phyloP scores from a whole-genome alignment of 2,329 filamentous ascomycete genomes.

The Fusarium sp. region DNA sequence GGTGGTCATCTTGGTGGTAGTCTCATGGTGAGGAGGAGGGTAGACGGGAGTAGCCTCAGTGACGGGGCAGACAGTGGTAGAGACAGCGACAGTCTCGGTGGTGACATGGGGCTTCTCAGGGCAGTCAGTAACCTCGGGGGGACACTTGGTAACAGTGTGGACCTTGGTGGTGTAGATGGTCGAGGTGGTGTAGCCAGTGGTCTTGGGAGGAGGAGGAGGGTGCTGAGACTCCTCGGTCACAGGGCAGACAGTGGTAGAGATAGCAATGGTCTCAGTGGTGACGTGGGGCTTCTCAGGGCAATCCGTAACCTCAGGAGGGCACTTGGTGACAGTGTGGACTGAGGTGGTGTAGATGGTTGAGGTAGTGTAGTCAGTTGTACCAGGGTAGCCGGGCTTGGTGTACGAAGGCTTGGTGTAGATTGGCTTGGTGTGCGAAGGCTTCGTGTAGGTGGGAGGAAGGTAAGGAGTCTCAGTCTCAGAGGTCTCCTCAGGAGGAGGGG shows the following conservation, averaged over 20 bases:
- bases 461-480: neutral
- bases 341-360: conserved; percentile 40
- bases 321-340: conserved; percentile 30
- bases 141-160: conserved; percentile 36
- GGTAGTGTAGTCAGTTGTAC: conserved; percentile 32
- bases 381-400: conserved; percentile 9
- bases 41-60: too few species aligned
- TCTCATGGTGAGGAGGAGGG: too few species aligned
- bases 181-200: conserved; percentile 29
- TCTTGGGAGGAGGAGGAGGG: conserved; percentile 18
- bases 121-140: conserved; percentile 36
- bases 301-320: conserved; percentile 22
- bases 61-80: conserved; percentile 42
- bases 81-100: conserved; percentile 38
- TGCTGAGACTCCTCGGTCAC: conserved; percentile 29
- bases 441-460: conserved; percentile 11
- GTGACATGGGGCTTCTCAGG: conserved; percentile 27
- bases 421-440: conserved; percentile 15
- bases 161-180: conserved; percentile 42
- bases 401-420: conserved; percentile 25
- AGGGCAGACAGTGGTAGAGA: conserved; percentile 35
- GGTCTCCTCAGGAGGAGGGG: conserved; percentile 15
- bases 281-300: conserved; percentile 27
- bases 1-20: too few species aligned
- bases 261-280: conserved; percentile 30